A percentile compares a stretch with the other conserved stretches of the same genome.
These are phyloP conservation scores for Solanum verrucosum DNA, from an alignment of 257 asterid genomes.

Conservation along the genomic window DNA sequence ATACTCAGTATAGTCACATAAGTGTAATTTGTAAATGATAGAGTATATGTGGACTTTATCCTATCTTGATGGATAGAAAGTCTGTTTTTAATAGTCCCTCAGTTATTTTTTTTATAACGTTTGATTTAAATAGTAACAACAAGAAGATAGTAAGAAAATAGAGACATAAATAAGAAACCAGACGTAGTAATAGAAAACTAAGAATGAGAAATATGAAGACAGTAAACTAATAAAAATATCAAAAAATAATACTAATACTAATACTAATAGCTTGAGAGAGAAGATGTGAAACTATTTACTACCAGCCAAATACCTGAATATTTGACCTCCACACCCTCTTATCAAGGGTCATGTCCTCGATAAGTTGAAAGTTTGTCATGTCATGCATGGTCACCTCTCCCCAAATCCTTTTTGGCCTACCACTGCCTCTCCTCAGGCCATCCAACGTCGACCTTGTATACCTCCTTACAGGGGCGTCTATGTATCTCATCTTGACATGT, in stretches of 20 bases:
- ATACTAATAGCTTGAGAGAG: background rate
- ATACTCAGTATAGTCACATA: background rate
- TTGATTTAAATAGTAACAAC: background rate
- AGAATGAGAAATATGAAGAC: background rate
- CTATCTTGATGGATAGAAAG: background rate
- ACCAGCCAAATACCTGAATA: background rate
- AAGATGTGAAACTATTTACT: background rate
- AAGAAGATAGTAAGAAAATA: background rate
- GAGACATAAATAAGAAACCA: background rate
- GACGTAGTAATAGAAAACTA: background rate
- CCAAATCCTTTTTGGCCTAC: background rate
- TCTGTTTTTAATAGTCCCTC: no score
- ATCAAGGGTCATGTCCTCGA: background rate
- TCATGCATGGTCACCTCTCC: background rate
- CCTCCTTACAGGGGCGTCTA: background rate
- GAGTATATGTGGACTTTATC: background rate
- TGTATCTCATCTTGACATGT: background rate
- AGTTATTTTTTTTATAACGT: no score
- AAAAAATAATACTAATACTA: no score
- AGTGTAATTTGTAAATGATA: no score
- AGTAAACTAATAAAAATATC: no score
- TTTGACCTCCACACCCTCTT: background rate
- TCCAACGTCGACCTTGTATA: background rate
- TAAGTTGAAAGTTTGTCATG: background rate
- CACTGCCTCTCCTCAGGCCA: background rate